Conservation (phyloP, 129 eudicot genomes). For the Pittosporum tobira region DNA sequence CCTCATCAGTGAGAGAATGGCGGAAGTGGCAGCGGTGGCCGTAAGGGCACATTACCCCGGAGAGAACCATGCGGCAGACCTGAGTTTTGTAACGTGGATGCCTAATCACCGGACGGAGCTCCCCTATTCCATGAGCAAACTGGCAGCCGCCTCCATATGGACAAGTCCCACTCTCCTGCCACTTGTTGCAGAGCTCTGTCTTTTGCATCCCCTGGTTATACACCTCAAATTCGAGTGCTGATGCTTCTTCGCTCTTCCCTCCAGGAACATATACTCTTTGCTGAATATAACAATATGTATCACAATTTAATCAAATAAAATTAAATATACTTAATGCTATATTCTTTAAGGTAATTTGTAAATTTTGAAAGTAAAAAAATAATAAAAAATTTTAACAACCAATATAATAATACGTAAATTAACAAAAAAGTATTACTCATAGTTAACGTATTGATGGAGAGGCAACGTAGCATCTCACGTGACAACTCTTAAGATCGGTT, state of each 20-base stretch:
- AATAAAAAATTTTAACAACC: no score
- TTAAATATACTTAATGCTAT: no score
- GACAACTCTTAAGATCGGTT: no score
- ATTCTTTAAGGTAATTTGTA: no score
- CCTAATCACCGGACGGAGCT: slow-evolving; percentile 84
- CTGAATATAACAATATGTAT: no score
- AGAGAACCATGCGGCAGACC: slow-evolving; percentile 75
- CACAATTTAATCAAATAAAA: no score
- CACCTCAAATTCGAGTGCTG: slow-evolving; percentile 58
- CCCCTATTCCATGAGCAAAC: slow-evolving; percentile 76
- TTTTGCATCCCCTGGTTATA: slow-evolving; percentile 87
- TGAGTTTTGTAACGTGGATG: slow-evolving; percentile 95
- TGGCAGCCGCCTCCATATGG: slow-evolving; percentile 77
- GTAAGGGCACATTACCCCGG: slow-evolving; percentile 70
- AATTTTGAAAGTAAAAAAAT: no score
- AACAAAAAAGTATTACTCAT: no score
- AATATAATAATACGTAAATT: no score
- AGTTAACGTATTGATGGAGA: no score
- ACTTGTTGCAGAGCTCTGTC: slow-evolving; percentile 88
- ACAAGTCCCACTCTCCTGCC: slow-evolving; percentile 82
- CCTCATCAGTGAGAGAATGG: slow-evolving; percentile 62
- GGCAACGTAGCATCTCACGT: no score
- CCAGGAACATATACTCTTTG: slow-evolving; percentile 46
- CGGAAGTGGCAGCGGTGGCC: slow-evolving; percentile 98
- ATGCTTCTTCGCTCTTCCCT: slow-evolving; percentile 35